Evolutionary conservation across 345 rosid species (phyloP), one percentile per base, ranked within the genome.

Genomic region (Bruguiera gymnorhiza): DNA sequence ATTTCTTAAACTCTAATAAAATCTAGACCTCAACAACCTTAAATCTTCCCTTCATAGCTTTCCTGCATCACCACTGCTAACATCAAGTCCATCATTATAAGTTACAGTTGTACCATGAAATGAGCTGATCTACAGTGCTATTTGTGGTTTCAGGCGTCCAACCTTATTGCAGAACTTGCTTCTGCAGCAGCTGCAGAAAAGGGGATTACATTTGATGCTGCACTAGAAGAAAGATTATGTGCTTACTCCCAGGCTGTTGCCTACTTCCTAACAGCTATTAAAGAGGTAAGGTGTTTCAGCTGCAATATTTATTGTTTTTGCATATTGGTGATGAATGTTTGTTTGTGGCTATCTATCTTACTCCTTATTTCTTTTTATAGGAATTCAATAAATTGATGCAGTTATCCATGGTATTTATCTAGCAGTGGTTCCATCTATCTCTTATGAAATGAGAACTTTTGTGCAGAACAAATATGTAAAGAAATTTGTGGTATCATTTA

Each of bases 231-330:
- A 63, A 88, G 99, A 68, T 70, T 95, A 65, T 91, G 99, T 72
- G 97, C 98, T 70, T 91, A 89, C 68, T 80, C 98, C n/a, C 77
- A 95, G 70, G 87, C 97, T 5, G 97, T 94, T 73, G 85, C 90
- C 2, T 93, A 91, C 69, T 94, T 91, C 78, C 97, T 96, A 0
- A 94, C 98, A 26, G 97, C 96, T 1, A 96, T 86, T 36, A 94
- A 94, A 83, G 97, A 89, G 90, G 96, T 91, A 79, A 48, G 23
- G 26, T 30, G 20, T 43, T 2, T 24, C 7, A 21, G 21, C 4
- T 5, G 27, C 1, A 6, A 6, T n/a, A 62, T 20, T 3, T 32
- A 23, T 36, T 54, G 29, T 20, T 36, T 10, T 51, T 32, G 30
- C 37, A 18, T 62, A n/a, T 4, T 13, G 9, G 24, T 57, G 5